Base-by-base conservation (phyloP, 345 rosid genomes). In the Pugionium dolabratum region DNA sequence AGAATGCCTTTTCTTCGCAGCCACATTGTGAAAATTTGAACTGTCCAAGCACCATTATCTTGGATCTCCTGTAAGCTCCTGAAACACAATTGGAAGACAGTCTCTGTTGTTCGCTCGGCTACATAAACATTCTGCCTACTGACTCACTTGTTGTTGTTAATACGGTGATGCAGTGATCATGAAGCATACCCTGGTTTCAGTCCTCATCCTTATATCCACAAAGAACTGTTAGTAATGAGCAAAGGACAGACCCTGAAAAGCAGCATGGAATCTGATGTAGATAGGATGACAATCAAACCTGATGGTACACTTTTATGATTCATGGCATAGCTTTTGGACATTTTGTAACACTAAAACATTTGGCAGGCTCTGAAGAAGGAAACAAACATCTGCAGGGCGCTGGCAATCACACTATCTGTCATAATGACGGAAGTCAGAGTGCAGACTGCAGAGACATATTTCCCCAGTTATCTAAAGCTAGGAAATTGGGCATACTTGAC, bases 341-440 rank as follows among this genome's bases (percentile, higher is more conserved):
- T 51, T 32, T 68, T 33, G 63, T 75, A 70, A 76, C 75, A 44
- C 37, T 44, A 47, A 39, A 36, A 49, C 27, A 8, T 60, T 70
- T 81, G 72, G 67, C 88, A 82, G 97, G 81, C 80, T 50, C 67
- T 62, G 79, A 75, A 51, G 82, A 71, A 74, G 83, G 81, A 66
- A 64, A 66, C 33, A 80, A 81, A 62, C 67, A 70, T 69, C 64
- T 73, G 80, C 87, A 74, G 70, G 79, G 80, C 10, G 81, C 85
- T 75, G 75, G 79, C 46, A 59, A 63, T 62, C 82, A 75, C 34
- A 68, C 76, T 44, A 68, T 71, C 67, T 78, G 75, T 74, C 76
- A 75, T 66, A 67, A 78, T 78, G 71, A 79, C 60, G 79, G 68
- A 66, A 75, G 70, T 61, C 78, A 61, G 66, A 62, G 67, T 61